Evolutionary conservation across 2,329 filamentous ascomycete species (phyloP).

Genomic region (Shiraia sp.): DNA sequence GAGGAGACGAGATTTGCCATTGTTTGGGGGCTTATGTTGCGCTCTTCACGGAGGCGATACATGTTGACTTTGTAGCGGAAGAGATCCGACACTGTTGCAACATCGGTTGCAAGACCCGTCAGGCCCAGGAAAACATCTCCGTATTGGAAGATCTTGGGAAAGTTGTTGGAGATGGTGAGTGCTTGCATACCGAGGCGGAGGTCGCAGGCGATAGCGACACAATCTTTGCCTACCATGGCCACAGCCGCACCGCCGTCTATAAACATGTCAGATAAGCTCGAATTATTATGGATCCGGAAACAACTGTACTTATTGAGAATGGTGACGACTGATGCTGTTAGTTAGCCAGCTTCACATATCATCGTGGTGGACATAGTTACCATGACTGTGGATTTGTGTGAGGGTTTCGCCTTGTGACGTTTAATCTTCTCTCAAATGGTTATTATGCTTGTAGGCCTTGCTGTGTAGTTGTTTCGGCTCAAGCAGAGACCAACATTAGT

Average conservation of each 20-base stretch:
- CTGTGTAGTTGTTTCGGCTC: neutral
- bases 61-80: slow-evolving; percentile 99
- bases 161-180: slow-evolving; percentile 98
- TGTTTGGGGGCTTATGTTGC: slow-evolving; percentile 89
- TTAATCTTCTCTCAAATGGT: too few relatives aligned
- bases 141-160: slow-evolving; percentile 99
- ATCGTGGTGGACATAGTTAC: slow-evolving; percentile 33
- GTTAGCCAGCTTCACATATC: slow-evolving; percentile 18
- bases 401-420: too few relatives aligned
- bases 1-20: slow-evolving; percentile 90
- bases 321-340: slow-evolving; percentile 71
- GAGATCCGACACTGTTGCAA: slow-evolving; percentile 90
- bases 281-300: slow-evolving; percentile 8
- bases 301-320: slow-evolving; percentile 84
- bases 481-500: neutral
- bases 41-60: slow-evolving; percentile 98
- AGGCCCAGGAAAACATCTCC: slow-evolving; percentile 93
- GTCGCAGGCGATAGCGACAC: slow-evolving; percentile 98
- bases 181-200: slow-evolving; percentile 95
- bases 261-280: slow-evolving; percentile 11
- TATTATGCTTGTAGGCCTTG: too few relatives aligned
- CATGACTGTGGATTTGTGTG: slow-evolving; percentile 36
- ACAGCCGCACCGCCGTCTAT: slow-evolving; percentile 88
- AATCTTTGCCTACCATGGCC: slow-evolving; percentile 99
- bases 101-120: slow-evolving; percentile 94